These are phyloP conservation scores for Phoenix roebelenii DNA, from an alignment of 176 grass and related monocot genomes.

Conservation along the genomic window DNA sequence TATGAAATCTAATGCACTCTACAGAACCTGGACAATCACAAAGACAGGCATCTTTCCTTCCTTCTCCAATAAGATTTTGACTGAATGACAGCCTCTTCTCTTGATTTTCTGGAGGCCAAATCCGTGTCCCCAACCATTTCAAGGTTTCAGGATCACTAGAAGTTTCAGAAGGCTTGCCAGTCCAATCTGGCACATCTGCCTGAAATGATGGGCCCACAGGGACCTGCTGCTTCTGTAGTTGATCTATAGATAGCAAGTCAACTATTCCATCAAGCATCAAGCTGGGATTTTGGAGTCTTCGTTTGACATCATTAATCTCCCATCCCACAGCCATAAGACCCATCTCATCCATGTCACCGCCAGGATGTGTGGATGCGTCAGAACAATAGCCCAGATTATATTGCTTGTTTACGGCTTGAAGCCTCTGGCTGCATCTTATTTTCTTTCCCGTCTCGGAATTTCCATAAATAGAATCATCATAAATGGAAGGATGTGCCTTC, in stretches of 20 bases:
- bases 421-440: constrained; percentile 15
- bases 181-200: constrained; percentile 43
- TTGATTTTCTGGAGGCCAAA: constrained; percentile 43
- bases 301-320: constrained; percentile 6
- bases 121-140: constrained; percentile 59
- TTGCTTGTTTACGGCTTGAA: constrained; percentile 4
- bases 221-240: constrained; percentile 21
- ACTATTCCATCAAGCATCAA: constrained; percentile 11
- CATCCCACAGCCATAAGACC: constrained; percentile 2
- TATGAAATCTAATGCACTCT: constrained; percentile 59
- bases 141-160: constrained; percentile 21
- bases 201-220: constrained; percentile 30
- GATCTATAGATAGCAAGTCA: constrained; percentile 28
- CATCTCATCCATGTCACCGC: not conserved
- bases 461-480: constrained; percentile 7
- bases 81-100: constrained; percentile 4
- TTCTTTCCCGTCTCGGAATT: not conserved
- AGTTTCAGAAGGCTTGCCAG: constrained; percentile 21
- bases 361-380: not conserved
- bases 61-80: constrained; percentile 31
- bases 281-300: not conserved
- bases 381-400: not conserved
- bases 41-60: constrained; percentile 34
- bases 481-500: constrained; percentile 31
- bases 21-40: constrained; percentile 36